Evolutionary conservation across 345 rosid genomes (phyloP).

Genomic region (Brassica carinata): DNA sequence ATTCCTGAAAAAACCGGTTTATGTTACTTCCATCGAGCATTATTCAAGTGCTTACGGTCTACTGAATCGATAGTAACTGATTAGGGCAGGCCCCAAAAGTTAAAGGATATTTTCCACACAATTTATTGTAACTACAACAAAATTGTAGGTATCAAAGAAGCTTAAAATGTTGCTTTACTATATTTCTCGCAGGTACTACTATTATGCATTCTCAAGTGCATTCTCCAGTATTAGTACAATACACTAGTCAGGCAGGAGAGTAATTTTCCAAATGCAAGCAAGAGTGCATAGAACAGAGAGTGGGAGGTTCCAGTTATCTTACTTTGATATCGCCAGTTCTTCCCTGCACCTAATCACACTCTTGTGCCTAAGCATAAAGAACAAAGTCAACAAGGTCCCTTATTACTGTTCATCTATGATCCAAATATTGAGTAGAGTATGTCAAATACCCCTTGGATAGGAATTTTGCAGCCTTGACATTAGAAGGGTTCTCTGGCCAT

Average conservation of each 20-base stretch:
- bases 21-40: conserved; percentile 36
- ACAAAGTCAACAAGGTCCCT: background rate
- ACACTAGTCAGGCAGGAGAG: conserved; percentile 16
- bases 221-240: conserved; percentile 16
- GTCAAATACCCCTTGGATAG: conserved; percentile 75
- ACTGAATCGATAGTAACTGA: conserved; percentile 4
- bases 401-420: background rate
- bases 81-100: conserved; percentile 17
- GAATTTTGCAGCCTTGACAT: conserved; percentile 86
- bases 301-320: conserved; percentile 40
- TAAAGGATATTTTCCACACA: conserved; percentile 13
- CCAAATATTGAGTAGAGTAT: conserved; percentile 10
- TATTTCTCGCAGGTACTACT: conserved; percentile 7
- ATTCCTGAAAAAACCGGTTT: conserved; percentile 40
- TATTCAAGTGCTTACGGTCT: conserved; percentile 2
- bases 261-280: conserved; percentile 11
- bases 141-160: background rate
- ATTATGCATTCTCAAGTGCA: conserved; percentile 22
- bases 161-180: conserved; percentile 17
- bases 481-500: conserved; percentile 90
- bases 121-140: background rate
- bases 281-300: conserved; percentile 16
- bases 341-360: conserved; percentile 66
- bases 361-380: conserved; percentile 64
- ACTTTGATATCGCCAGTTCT: conserved; percentile 63